Percentiles rank a stretch among this genome's conserved stretches.
Conservation (phyloP, 106 monocot genomes). For the Dioscorea zingiberensis region DNA sequence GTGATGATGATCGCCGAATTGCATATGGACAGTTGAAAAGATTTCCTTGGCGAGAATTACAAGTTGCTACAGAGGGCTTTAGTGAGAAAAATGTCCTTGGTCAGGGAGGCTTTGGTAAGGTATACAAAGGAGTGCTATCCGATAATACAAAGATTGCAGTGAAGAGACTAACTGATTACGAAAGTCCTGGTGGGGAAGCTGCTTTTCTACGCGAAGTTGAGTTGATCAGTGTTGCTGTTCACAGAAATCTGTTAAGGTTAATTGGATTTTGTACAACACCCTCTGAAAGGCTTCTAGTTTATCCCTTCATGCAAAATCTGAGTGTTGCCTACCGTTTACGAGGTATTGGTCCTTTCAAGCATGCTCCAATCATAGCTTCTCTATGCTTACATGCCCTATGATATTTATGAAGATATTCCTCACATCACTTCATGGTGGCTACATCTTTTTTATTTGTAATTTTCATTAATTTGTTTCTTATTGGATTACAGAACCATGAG, state of each 20-base stretch:
- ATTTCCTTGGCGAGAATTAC: constrained; percentile 69
- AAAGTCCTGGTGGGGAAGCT: constrained; percentile 8
- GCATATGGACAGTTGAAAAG: constrained; percentile 75
- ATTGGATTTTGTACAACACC: constrained; percentile 12
- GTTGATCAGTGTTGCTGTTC: constrained; percentile 12
- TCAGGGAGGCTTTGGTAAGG: constrained; percentile 11
- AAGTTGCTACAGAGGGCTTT: constrained; percentile 65
- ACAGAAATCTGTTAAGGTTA: constrained; percentile 11
- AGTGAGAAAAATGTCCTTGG: constrained; percentile 59
- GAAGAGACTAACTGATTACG: constrained; percentile 8
- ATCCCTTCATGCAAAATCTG: constrained; percentile 15
- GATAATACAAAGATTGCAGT: constrained; percentile 11
- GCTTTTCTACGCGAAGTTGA: constrained; percentile 15
- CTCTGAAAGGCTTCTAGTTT: constrained; percentile 7
- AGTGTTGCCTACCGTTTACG: constrained; percentile 14
- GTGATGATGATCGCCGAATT: constrained; percentile 69
- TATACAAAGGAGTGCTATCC: constrained; percentile 7
- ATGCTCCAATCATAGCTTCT: not conserved
- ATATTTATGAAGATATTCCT: too few relatives aligned
- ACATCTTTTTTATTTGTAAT: not conserved
- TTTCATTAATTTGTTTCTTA: not conserved
- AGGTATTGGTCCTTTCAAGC: constrained; percentile 1
- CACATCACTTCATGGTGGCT: not conserved
- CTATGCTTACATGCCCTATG: not conserved
- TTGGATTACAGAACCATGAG: not conserved